phyloP scores from a whole-genome alignment of 306 rosid species.

The Mimosa bimucronata region DNA sequence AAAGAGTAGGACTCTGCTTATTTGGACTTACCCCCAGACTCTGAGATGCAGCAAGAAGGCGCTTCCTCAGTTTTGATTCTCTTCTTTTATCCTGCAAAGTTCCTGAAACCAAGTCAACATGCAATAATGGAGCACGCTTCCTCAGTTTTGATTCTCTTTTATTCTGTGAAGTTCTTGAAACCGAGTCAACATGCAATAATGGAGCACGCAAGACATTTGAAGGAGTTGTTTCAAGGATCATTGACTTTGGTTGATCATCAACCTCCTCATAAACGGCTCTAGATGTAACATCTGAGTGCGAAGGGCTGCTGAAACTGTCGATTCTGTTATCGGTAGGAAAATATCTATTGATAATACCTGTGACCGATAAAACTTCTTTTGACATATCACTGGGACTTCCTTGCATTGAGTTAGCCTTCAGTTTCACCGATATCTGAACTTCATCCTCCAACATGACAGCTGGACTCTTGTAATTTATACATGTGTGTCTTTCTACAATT shows the following conservation, averaged over 20 bases:
- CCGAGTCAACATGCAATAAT: slow-evolving; percentile 31
- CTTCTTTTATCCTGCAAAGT: slow-evolving; percentile 27
- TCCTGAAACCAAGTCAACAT: slow-evolving; percentile 36
- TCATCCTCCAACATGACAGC: slow-evolving; percentile 33
- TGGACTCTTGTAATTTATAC: slow-evolving; percentile 15
- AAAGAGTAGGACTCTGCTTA: slow-evolving; percentile 45
- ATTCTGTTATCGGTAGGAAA: slow-evolving; percentile 47
- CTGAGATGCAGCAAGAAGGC: slow-evolving; percentile 60
- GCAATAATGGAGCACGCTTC: slow-evolving; percentile 32
- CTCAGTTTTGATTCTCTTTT: slow-evolving; percentile 47
- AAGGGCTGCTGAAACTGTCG: slow-evolving; percentile 43
- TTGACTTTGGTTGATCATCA: slow-evolving; percentile 36
- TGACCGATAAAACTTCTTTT: slow-evolving; percentile 65
- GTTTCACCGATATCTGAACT: slow-evolving; percentile 39
- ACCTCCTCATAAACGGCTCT: slow-evolving; percentile 41
- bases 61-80: slow-evolving; percentile 44
- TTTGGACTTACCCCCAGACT: slow-evolving; percentile 56
- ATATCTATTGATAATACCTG: slow-evolving; percentile 63
- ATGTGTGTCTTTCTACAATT: slow-evolving; percentile 29
- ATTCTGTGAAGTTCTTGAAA: slow-evolving; percentile 33
- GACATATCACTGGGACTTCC: slow-evolving; percentile 54
- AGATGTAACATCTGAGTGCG: slow-evolving; percentile 50
- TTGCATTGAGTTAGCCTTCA: slow-evolving; percentile 36
- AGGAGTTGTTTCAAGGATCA: slow-evolving; percentile 45
- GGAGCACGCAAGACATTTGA: slow-evolving; percentile 36